Evolutionary conservation across 140 eudicot species (phyloP).

Genomic region (Erigeron philadelphicus): DNA sequence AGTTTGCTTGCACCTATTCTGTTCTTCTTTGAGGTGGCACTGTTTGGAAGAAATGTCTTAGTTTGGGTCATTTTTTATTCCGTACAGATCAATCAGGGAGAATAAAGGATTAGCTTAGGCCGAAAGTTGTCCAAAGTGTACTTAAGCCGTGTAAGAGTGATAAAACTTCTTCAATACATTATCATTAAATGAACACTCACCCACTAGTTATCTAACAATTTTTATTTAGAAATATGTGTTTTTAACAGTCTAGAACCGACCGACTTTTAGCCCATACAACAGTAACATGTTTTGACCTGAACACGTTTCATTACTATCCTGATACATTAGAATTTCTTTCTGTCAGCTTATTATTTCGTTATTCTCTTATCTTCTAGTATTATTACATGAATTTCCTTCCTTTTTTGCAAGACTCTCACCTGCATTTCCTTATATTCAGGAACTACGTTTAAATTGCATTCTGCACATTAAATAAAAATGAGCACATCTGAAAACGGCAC

Average conservation of each 20-base stretch:
- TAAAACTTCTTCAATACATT: too few relatives aligned
- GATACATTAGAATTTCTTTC: not conserved
- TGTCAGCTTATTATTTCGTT: not conserved
- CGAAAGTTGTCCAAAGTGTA: too few relatives aligned
- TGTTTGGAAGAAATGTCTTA: not conserved
- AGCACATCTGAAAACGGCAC: constrained; percentile 61
- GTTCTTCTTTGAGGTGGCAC: not conserved
- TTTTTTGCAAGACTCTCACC: not conserved
- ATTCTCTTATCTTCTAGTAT: not conserved
- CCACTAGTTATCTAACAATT: too few relatives aligned
- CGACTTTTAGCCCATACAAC: too few relatives aligned
- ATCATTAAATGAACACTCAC: too few relatives aligned
- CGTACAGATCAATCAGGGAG: not conserved
- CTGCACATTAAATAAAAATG: constrained; percentile 27
- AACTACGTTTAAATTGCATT: constrained; percentile 5
- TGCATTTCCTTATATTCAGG: constrained; percentile 21
- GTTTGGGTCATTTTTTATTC: not conserved
- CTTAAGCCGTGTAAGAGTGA: too few relatives aligned
- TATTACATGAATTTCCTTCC: constrained; percentile 6
- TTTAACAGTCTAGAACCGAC: too few relatives aligned
- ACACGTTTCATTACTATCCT: too few relatives aligned
- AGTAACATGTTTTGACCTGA: too few relatives aligned
- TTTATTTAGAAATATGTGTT: too few relatives aligned
- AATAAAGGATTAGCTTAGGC: too few relatives aligned
- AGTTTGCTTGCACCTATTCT: constrained; percentile 11